Percentiles rank a stretch among this genome's conserved stretches.
phyloP scores from a whole-genome alignment of 306 rosid genomes.

The Phaseolus lunatus region DNA sequence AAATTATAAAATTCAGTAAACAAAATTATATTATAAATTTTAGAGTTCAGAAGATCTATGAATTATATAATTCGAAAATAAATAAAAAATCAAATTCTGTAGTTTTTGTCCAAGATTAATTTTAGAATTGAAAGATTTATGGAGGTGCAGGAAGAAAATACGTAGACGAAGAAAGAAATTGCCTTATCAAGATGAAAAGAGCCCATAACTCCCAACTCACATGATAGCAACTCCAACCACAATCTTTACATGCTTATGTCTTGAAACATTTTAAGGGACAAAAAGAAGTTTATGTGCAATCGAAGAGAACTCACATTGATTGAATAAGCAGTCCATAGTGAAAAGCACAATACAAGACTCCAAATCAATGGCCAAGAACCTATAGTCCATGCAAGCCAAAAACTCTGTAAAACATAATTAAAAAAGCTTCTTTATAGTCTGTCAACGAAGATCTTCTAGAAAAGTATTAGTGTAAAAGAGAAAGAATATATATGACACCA shows the following conservation, averaged over 20 bases:
- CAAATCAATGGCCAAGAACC: slow-evolving; percentile 13
- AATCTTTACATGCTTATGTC: background rate
- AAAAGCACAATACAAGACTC: background rate
- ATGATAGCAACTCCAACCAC: no score
- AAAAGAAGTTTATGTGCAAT: background rate
- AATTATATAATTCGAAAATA: no score
- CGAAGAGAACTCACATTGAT: background rate
- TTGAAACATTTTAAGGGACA: background rate
- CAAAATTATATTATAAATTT: no score
- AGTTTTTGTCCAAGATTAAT: no score
- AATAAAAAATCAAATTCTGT: no score
- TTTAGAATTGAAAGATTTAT: no score
- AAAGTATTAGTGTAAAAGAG: background rate
- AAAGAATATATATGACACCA: background rate
- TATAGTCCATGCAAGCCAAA: background rate
- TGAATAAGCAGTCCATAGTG: background rate
- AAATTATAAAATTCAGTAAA: no score
- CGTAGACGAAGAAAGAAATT: no score
- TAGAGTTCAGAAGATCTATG: no score
- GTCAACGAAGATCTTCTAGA: background rate
- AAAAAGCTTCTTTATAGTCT: background rate
- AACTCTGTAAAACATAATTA: background rate
- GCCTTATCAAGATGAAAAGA: no score
- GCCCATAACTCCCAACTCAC: no score
- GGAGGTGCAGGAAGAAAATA: no score